Evolutionary conservation across 2,329 filamentous ascomycete genomes (phyloP), one percentile per base, ranked within the genome.

Genomic region (Gremmenia infestans): DNA sequence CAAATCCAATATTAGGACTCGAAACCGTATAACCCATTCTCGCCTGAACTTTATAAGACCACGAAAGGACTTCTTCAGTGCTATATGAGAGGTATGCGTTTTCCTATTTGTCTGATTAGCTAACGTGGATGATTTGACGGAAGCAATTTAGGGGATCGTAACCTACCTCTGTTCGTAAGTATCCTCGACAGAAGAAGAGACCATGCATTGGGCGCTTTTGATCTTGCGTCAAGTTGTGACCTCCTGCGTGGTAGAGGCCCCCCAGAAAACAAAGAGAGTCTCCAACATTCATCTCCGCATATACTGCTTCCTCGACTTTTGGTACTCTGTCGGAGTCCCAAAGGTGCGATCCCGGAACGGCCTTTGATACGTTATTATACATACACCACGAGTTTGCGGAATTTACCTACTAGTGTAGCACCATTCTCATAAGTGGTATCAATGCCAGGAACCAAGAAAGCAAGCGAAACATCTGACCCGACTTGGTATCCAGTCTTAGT

Each of bases 1-100:
- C 83, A 69, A 94, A 97, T 14, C 96, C 84, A 14, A 97, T 71
- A 69, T 97, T 65, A 2, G 63, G 63, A 58, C 60, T 63, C 5
- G 63, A 65, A 7, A 63, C 40, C 8, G 50, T 59, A 36, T 57
- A 65, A n/a, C 63, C 63, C 58, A 63, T 58, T 22, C 56, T 55
- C 37, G 51, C 55, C 50, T 64, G 60, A 6, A 61, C 63, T 28
- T 63, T 59, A 14, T 54, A 48, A 43, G 50, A 48, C 63, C 62
- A 65, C 4, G 57, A 59, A 5, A 60, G 17, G 9, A 65, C 62
- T 19, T 65, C 59, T 35, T 65, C 63, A 28, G 55, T 57, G 6
- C 42, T 50, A 40, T 60, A 58, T 8, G 56, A 54, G 19, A 65
- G 49, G 42, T 65, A 65, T 35, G 53, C 51, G 47, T 61, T 61